Evolutionary conservation across 1,284 basidiomycete species (phyloP).

Genomic region (Naganishia sp.): DNA sequence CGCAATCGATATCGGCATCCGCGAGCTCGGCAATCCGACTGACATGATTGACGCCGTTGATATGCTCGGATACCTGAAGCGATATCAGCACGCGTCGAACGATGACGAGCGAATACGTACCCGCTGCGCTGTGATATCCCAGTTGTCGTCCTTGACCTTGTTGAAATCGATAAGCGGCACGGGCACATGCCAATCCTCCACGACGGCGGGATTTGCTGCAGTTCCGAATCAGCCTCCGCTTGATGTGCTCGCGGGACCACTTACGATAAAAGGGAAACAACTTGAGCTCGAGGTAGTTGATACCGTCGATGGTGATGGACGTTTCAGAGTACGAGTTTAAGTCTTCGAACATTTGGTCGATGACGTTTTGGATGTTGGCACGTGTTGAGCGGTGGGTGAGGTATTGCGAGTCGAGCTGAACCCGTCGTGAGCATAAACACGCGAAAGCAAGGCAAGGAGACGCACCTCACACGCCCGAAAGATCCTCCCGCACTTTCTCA

Average conservation of each 20-base stretch:
- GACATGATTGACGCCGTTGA: slow-evolving; percentile 90
- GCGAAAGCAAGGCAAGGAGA: slow-evolving; percentile 18
- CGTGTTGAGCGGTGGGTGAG: slow-evolving; percentile 74
- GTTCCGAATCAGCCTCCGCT: too few species aligned
- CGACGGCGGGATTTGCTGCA: slow-evolving; percentile 75
- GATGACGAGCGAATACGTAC: slow-evolving; percentile 52
- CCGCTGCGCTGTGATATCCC: slow-evolving; percentile 93
- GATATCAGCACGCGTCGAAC: background rate
- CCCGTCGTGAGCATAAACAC: background rate
- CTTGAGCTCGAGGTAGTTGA: slow-evolving; percentile 90
- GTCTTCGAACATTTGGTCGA: slow-evolving; percentile 97
- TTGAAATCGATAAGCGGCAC: slow-evolving; percentile 81
- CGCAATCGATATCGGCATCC: slow-evolving; percentile 81
- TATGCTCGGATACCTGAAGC: slow-evolving; percentile 70
- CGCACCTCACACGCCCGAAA: slow-evolving; percentile 82
- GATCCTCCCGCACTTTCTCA: slow-evolving; percentile 89
- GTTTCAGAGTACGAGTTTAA: slow-evolving; percentile 96
- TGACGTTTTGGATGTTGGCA: slow-evolving; percentile 74
- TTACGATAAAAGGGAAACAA: slow-evolving; percentile 87
- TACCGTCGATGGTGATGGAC: slow-evolving; percentile 80
- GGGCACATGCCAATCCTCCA: slow-evolving; percentile 95
- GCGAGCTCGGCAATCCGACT: slow-evolving; percentile 87
- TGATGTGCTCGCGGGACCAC: slow-evolving; percentile 23
- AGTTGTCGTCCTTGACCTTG: slow-evolving; percentile 80
- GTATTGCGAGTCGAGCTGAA: slow-evolving; percentile 82